Percentiles rank a stretch among this genome's conserved stretches.
Conservation (phyloP, 371 early-diverging fungal genomes). For the Funneliformis caledonium region DNA sequence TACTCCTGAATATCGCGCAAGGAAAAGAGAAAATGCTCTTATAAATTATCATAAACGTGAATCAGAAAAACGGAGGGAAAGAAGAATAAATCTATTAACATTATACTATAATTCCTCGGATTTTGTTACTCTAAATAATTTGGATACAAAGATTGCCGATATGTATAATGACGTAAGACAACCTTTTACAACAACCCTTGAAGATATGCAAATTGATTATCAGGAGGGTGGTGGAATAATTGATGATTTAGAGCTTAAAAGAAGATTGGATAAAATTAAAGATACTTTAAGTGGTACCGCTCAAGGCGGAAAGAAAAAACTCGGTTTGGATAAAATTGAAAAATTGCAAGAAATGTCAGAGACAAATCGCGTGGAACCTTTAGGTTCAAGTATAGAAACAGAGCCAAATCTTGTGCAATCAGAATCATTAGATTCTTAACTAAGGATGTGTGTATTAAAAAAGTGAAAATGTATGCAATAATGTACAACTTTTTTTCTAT, state of each 20-base stretch:
- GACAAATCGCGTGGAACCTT: no score
- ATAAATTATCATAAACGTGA: neutral
- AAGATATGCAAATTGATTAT: conserved; percentile 30
- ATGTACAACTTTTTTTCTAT: no score
- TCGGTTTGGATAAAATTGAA: neutral
- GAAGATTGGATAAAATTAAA: conserved; percentile 9
- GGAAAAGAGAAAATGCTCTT: neutral
- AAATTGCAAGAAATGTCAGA: neutral
- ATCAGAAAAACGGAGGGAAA: neutral
- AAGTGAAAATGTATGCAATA: no score
- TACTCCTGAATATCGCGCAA: neutral
- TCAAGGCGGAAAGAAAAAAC: neutral
- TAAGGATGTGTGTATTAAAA: no score
- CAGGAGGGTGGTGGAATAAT: neutral
- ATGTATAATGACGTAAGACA: neutral
- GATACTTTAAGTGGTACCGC: neutral
- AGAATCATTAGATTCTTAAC: no score
- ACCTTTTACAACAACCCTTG: neutral
- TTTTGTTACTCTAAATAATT: conserved; percentile 26
- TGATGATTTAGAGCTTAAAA: conserved; percentile 11
- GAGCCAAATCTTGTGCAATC: no score
- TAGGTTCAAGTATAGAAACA: no score
- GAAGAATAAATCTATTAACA: neutral
- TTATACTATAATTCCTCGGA: conserved; percentile 18
- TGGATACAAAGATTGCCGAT: conserved; percentile 10